These are phyloP conservation scores for Pythium aquatile DNA, from an alignment of 352 stramenopile species.

Conservation along the genomic window DNA sequence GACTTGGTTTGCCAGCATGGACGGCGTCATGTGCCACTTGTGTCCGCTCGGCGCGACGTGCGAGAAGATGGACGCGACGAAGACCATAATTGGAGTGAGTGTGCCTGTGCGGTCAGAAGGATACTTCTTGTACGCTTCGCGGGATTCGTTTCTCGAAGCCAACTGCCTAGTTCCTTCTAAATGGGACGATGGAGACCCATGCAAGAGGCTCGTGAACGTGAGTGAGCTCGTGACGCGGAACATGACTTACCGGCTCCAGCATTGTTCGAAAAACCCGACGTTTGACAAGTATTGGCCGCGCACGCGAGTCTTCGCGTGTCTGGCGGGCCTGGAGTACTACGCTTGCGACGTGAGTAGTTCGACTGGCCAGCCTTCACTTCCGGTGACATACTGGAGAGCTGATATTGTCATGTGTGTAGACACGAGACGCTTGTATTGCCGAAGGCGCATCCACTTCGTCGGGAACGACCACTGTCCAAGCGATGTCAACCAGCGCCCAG, in stretches of 20 bases:
- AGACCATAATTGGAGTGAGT: constrained; percentile 36
- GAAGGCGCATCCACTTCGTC: constrained; percentile 2
- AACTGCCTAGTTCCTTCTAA: constrained; percentile 37
- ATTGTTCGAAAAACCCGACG: constrained; percentile 33
- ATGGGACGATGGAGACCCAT: constrained; percentile 55
- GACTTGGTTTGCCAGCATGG: constrained; percentile 37
- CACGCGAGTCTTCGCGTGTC: constrained; percentile 59
- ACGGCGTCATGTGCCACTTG: constrained; percentile 57
- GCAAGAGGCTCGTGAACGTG: constrained; percentile 28
- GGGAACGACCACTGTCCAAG: not conserved
- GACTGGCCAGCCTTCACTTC: not conserved
- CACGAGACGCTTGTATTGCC: constrained; percentile 15
- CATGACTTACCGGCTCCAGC: constrained; percentile 41
- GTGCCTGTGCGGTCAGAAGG: constrained; percentile 40
- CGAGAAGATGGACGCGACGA: constrained; percentile 35
- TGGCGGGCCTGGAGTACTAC: constrained; percentile 62
- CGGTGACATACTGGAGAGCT: not conserved
- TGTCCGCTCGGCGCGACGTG: constrained; percentile 58
- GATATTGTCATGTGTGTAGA: constrained; percentile 6
- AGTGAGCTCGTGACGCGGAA: not conserved
- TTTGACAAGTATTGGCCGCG: constrained; percentile 60
- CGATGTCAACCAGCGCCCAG: not conserved
- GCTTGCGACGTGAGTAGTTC: constrained; percentile 45
- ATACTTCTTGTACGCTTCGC: constrained; percentile 46
- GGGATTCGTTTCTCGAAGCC: constrained; percentile 35